Evolutionary conservation across 2,329 filamentous ascomycete genomes (phyloP), one percentile per base, ranked within the genome.

Genomic region (Botrytis paeoniae): DNA sequence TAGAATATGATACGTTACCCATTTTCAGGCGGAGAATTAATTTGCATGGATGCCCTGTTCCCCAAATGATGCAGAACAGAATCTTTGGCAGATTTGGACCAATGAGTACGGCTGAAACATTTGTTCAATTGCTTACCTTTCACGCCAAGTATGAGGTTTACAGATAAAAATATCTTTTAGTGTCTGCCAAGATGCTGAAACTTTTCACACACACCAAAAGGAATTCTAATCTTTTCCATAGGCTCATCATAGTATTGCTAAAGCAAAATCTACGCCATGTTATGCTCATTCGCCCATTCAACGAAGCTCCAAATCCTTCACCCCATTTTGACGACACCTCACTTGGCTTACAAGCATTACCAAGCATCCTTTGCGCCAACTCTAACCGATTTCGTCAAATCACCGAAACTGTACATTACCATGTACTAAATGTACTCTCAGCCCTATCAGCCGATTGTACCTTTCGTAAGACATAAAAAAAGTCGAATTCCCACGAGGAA

Each of bases 161-260:
- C 51, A 61, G 63, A 72, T 72, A 72, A 68, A 68, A 68, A 72
- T 68, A 66, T 48, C 51, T 39, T 14, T 18, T 45, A 4, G 16
- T 66, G 29, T 59, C 59, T 41, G n/a, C 61, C 61, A 72, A 72
- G 70, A 68, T 68, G 70, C 70, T 68, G 62, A 72, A 68, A 72
- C 70, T 48, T 37, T 48, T 41, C 18, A 37, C 18, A 20, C 37
- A 39, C 8, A 54, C 18, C 45, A 29, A 51, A 54, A 51, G 35
- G 1, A 66, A 39, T n/a, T 57, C 5, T 6, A 43, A 25, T 59
- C 1, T 69, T 54, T 43, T 68, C 45, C 35, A n/a, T 54, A 32
- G n/a, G 45, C 6, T 10, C 16, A 32, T 10, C 7, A 41, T 35
- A 16, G 32, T 9, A 43, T 41, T 54, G 10, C 7, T 25, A 32